Base-by-base conservation (phyloP, 1,284 basidiomycete species). In the Takashimella koratensis region DNA sequence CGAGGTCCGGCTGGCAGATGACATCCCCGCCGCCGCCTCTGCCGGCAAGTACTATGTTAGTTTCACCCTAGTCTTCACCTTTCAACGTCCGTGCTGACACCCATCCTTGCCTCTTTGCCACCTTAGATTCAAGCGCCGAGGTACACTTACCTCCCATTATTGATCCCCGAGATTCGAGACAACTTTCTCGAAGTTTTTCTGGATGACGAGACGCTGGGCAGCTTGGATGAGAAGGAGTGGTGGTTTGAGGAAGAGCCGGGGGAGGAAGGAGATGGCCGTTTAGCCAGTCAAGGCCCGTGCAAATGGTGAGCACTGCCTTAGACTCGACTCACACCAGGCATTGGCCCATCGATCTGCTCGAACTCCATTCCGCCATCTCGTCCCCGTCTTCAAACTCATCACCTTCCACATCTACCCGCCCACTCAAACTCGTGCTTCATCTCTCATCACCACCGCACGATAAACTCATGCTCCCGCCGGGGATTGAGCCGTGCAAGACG, bases 331-430 rank as follows among this genome's bases (percentile, higher is more conserved):
- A 49, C 45, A 5, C 4, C 66, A 96, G 93, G 91, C 91, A 97
- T 76, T 96, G 93, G 93, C 85, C 93, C 36, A 84, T 97, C 58
- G 93, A 94, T 39, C 80, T 96, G 43, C 83, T 96, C 60, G 92
- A 93, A 68, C 88, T 96, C 71, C 87, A 86, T 67, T 68, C 69
- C 0, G 48, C 62, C 41, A 71, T 75, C 47, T 57, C 69, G 22
- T 43, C 67, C 2, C 47, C 54, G 6, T 48, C 60, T n/a, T 39
- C 62, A 3, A 43, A 56, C 10, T 49, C 56, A 5, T 52, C 56
- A 2, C 23, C 48, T 3, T 27, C 53, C 42, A 50, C 60, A 19
- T 48, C 55, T 5, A 45, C 47, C 5, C 54, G 79, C 3, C 89
- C 89, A 2, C 80, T 94, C 64, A 84, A 84, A 21, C 76, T 96